phyloP scores from a whole-genome alignment of 1,284 basidiomycete genomes.

The Leccinum angustisporum region DNA sequence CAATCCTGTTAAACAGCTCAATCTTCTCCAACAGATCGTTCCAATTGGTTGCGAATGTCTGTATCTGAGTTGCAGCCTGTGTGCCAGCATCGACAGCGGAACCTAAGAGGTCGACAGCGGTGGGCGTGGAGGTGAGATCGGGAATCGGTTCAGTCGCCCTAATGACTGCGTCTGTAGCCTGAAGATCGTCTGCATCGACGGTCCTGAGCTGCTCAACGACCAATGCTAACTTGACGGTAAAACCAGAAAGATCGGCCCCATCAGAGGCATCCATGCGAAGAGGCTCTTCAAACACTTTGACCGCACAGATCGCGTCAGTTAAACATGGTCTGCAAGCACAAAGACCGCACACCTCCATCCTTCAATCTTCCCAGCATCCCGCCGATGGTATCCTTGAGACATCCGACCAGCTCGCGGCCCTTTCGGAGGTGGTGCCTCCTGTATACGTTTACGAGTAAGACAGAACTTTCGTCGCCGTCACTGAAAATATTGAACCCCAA shows the following conservation, averaged over 20 bases:
- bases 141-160: not conserved
- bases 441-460: not conserved
- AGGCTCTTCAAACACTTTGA: not conserved
- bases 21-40: not conserved
- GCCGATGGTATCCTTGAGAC: not conserved
- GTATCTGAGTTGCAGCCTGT: not conserved
- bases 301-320: not conserved
- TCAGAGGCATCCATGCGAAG: not conserved
- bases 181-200: not conserved
- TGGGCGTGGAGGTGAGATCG: not conserved
- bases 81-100: not conserved
- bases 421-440: not conserved
- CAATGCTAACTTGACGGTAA: not conserved
- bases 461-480: not conserved
- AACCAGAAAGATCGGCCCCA: not conserved
- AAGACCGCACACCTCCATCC: not conserved
- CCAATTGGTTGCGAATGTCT: not conserved
- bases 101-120: not conserved
- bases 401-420: not conserved
- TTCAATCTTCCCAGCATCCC: not conserved
- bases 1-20: not conserved
- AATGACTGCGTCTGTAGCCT: not conserved
- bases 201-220: not conserved
- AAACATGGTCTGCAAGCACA: not conserved
- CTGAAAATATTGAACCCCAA: not conserved